Conservation (phyloP, 805 yeast genomes). For the Tetrapisispora phaffii region DNA sequence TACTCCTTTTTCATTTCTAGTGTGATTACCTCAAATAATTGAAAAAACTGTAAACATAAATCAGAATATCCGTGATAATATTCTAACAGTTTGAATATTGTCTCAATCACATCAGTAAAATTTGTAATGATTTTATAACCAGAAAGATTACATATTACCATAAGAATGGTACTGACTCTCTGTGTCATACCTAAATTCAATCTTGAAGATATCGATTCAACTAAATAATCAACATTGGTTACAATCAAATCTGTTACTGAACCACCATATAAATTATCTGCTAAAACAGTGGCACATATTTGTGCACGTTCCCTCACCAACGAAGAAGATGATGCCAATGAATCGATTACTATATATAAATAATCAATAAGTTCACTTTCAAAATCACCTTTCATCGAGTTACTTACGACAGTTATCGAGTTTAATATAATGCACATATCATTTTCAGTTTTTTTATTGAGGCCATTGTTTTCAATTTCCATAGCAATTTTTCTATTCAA, state of each 20-base stretch:
- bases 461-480: constrained; percentile 8
- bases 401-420: constrained; percentile 12
- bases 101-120: constrained; percentile 61
- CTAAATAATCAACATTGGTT: constrained; percentile 68
- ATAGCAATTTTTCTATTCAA: constrained; percentile 31
- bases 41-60: constrained; percentile 63
- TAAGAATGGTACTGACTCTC: constrained; percentile 62
- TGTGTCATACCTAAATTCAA: constrained; percentile 63
- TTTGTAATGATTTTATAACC: constrained; percentile 57
- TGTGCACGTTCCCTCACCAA: constrained; percentile 43
- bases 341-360: constrained; percentile 63
- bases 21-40: constrained; percentile 54
- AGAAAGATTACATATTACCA: constrained; percentile 59
- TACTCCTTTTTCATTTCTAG: constrained; percentile 36
- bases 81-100: constrained; percentile 71
- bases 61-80: constrained; percentile 72
- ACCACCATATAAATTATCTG: constrained; percentile 42
- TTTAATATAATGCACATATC: constrained; percentile 13
- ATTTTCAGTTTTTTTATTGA: constrained; percentile 17
- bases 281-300: constrained; percentile 41
- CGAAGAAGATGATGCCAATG: constrained; percentile 49
- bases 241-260: constrained; percentile 47
- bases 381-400: constrained; percentile 30
- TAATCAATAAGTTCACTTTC: constrained; percentile 55
- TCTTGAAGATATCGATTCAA: constrained; percentile 66